phyloP scores from a whole-genome alignment of 768 basidiomycete genomes.

The Dacryopinax primogenitus region DNA sequence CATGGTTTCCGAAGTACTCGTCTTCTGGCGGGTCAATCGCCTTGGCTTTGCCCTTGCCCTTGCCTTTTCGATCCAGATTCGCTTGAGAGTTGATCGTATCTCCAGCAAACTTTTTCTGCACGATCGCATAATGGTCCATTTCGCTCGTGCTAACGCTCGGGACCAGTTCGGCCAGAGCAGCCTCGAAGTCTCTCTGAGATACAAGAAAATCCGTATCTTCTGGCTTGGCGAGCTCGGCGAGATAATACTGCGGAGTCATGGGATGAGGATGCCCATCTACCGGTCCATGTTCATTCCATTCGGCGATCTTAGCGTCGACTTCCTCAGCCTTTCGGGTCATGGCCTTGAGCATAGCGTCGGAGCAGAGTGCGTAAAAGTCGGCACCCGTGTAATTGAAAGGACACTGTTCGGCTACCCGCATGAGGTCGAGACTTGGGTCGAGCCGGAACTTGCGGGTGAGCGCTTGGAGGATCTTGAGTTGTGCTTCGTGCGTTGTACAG shows the following conservation, averaged over 20 bases:
- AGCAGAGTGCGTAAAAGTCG: conserved; percentile 94
- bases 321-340: conserved; percentile 78
- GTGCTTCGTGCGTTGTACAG: conserved; percentile 73
- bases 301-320: conserved; percentile 55
- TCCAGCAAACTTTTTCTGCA: conserved; percentile 56
- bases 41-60: conserved; percentile 14
- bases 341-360: conserved; percentile 89
- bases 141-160: conserved; percentile 78
- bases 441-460: conserved; percentile 86
- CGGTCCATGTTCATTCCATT: conserved; percentile 36
- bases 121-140: conserved; percentile 65
- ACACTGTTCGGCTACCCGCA: conserved; percentile 52
- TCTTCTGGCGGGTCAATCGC: conserved; percentile 1
- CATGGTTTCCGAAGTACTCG: not conserved
- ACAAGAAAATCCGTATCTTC: conserved; percentile 69
- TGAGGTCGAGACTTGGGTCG: conserved; percentile 51
- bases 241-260: conserved; percentile 79
- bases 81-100: conserved; percentile 21
- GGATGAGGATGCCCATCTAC: conserved; percentile 44
- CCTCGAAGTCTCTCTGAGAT: conserved; percentile 56
- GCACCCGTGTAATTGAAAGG: conserved; percentile 94
- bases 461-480: conserved; percentile 75
- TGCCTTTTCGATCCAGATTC: conserved; percentile 7
- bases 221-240: conserved; percentile 62
- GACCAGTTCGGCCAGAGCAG: conserved; percentile 54